These are phyloP conservation scores for Myxozyma monticola DNA, from an alignment of 805 yeast genomes.

Conservation along the genomic window DNA sequence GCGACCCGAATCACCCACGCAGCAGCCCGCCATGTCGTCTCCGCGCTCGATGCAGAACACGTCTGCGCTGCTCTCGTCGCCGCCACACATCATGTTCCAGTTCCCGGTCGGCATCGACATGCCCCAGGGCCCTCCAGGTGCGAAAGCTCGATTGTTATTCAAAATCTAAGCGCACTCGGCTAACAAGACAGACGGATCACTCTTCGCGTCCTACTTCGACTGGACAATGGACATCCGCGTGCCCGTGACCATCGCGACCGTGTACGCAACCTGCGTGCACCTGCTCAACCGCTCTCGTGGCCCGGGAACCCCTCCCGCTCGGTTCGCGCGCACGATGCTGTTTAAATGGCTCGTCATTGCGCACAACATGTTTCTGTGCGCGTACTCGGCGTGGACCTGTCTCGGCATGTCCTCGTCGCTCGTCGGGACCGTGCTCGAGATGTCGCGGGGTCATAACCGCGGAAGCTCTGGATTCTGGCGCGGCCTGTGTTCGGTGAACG, in stretches of 20 bases:
- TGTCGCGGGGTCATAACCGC: slow-evolving; percentile 37
- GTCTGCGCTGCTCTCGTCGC: slow-evolving; percentile 16
- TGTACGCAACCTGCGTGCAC: slow-evolving; percentile 62
- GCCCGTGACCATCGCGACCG: slow-evolving; percentile 57
- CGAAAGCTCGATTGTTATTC: not conserved
- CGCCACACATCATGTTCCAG: slow-evolving; percentile 20
- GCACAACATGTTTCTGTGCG: slow-evolving; percentile 62
- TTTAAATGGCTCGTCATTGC: slow-evolving; percentile 59
- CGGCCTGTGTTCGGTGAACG: slow-evolving; percentile 58
- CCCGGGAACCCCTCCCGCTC: slow-evolving; percentile 52
- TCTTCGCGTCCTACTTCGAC: slow-evolving; percentile 21
- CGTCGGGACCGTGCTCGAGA: slow-evolving; percentile 42
- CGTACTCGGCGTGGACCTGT: slow-evolving; percentile 71
- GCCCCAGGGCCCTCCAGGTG: slow-evolving; percentile 30
- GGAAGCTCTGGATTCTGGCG: slow-evolving; percentile 53
- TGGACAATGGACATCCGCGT: slow-evolving; percentile 49
- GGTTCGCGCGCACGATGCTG: slow-evolving; percentile 45
- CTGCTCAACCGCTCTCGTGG: slow-evolving; percentile 49
- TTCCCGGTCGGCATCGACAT: slow-evolving; percentile 29
- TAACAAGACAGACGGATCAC: slow-evolving; percentile 11
- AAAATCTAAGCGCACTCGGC: too few species aligned
- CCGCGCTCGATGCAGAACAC: too few species aligned
- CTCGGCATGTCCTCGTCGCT: slow-evolving; percentile 61
- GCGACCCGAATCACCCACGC: too few species aligned
- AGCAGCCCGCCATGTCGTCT: too few species aligned